Conservation (phyloP, 2,329 filamentous ascomycete genomes). For the Eurotiales sp. region DNA sequence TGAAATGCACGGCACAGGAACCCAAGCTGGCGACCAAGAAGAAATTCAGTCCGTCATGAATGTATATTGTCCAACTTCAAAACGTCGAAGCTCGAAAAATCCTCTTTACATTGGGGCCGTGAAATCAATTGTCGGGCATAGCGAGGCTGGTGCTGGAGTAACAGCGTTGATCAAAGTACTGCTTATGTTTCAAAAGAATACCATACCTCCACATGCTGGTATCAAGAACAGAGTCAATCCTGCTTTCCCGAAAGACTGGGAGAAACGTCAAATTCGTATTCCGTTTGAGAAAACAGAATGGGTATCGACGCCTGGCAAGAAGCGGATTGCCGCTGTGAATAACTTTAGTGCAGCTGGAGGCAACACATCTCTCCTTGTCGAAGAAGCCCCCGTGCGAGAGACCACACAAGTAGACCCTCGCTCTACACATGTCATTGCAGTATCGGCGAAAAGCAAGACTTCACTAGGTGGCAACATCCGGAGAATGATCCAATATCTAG, state of each 20-base stretch:
- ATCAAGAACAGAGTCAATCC: conserved; percentile 44
- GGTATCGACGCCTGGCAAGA: conserved; percentile 22
- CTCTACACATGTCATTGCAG: conserved; percentile 50
- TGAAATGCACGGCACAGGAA: conserved; percentile 88
- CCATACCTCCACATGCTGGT: conserved; percentile 32
- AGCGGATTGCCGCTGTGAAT: conserved; percentile 52
- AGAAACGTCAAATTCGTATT: conserved; percentile 42
- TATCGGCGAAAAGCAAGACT: conserved; percentile 51
- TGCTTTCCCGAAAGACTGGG: conserved; percentile 42
- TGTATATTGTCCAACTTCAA: conserved; percentile 55
- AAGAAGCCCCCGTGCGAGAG: conserved; percentile 34
- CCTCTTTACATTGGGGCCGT: conserved; percentile 54
- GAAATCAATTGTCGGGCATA: conserved; percentile 41
- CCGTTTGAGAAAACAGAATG: conserved; percentile 45
- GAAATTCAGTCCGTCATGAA: conserved; percentile 76
- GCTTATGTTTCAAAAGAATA: conserved; percentile 35
- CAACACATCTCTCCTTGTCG: conserved; percentile 17
- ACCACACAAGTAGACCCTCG: conserved; percentile 46
- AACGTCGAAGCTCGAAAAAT: conserved; percentile 44
- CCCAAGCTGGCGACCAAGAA: conserved; percentile 75
- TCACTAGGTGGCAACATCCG: conserved; percentile 49
- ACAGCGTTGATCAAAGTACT: conserved; percentile 30
- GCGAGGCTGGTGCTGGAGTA: conserved; percentile 36
- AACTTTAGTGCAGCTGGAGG: conserved; percentile 69
- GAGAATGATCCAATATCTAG: conserved; percentile 3